A percentile compares a stretch with the other conserved stretches of the same genome.
Conservation (phyloP, 2,329 filamentous ascomycete species). For the Cytospora chrysosperma region DNA sequence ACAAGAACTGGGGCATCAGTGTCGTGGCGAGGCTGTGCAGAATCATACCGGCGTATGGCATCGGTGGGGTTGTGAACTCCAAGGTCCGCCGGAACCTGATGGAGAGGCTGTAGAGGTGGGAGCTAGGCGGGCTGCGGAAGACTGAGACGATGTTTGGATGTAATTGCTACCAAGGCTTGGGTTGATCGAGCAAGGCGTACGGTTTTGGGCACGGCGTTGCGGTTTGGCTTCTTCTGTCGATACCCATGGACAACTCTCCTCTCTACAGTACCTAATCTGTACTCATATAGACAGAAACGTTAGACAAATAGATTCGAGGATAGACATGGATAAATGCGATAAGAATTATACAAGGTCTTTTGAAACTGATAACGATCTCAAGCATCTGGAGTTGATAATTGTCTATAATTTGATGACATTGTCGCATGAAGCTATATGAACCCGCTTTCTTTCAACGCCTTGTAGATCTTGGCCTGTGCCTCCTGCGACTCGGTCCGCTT, state of each 20-base stretch:
- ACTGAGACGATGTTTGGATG: neutral
- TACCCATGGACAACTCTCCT: slow-evolving; percentile 21
- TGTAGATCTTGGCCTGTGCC: slow-evolving; percentile 43
- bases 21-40: slow-evolving; percentile 74
- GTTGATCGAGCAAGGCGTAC: slow-evolving; percentile 9
- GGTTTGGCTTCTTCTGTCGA: slow-evolving; percentile 18
- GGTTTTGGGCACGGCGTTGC: slow-evolving; percentile 20
- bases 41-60: slow-evolving; percentile 85
- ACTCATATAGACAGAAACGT: slow-evolving; percentile 22
- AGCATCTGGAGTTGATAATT: neutral
- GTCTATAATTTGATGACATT: neutral
- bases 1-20: slow-evolving; percentile 73
- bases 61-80: slow-evolving; percentile 83
- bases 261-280: slow-evolving; percentile 23
- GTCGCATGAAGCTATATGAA: slow-evolving; percentile 32
- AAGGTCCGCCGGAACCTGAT: slow-evolving; percentile 69
- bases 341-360: neutral
- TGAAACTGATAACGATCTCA: neutral
- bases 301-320: slow-evolving; percentile 17
- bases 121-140: neutral
- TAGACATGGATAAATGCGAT: slow-evolving; percentile 16
- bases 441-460: slow-evolving; percentile 45
- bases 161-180: neutral
- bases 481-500: slow-evolving; percentile 32
- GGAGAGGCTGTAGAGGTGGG: slow-evolving; percentile 49